Evolutionary conservation across 75 land plant genomes (phyloP).

Genomic region (Sequoiadendron giganteum): DNA sequence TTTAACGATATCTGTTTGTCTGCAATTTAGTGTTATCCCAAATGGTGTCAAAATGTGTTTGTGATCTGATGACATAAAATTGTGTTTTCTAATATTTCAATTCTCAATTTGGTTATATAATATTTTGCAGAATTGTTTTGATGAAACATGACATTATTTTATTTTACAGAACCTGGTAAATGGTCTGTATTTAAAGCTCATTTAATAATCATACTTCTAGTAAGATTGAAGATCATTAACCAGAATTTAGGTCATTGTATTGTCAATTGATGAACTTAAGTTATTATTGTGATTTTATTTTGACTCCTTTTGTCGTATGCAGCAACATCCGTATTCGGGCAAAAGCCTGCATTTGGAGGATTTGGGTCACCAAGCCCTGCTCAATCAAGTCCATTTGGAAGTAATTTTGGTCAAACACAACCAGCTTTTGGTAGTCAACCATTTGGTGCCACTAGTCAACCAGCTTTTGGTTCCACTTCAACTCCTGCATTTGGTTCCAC

Average conservation of each 20-base stretch:
- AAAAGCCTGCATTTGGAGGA: conserved; percentile 91
- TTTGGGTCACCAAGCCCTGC: conserved; percentile 74
- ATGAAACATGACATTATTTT: no score
- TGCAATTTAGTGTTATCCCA: no score
- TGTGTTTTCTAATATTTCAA: no score
- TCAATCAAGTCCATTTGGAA: conserved; percentile 88
- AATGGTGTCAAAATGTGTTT: no score
- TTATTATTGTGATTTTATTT: neutral
- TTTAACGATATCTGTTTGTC: no score
- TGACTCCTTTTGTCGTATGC: conserved; percentile 5
- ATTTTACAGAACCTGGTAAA: neutral
- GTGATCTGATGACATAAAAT: neutral
- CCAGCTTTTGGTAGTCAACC: conserved; percentile 78
- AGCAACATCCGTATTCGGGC: conserved; percentile 83
- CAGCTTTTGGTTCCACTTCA: conserved; percentile 38
- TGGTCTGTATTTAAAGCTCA: neutral
- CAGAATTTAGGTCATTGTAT: neutral
- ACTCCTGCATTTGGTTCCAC: conserved; percentile 62
- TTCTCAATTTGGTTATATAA: no score
- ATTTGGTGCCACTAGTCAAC: conserved; percentile 57
- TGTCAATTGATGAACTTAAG: neutral
- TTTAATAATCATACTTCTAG: neutral
- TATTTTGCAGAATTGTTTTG: no score
- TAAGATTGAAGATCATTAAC: neutral
- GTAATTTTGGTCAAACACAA: conserved; percentile 79